phyloP scores from a whole-genome alignment of 2,329 filamentous ascomycete species.

The Paracoccidioides brasiliensis region DNA sequence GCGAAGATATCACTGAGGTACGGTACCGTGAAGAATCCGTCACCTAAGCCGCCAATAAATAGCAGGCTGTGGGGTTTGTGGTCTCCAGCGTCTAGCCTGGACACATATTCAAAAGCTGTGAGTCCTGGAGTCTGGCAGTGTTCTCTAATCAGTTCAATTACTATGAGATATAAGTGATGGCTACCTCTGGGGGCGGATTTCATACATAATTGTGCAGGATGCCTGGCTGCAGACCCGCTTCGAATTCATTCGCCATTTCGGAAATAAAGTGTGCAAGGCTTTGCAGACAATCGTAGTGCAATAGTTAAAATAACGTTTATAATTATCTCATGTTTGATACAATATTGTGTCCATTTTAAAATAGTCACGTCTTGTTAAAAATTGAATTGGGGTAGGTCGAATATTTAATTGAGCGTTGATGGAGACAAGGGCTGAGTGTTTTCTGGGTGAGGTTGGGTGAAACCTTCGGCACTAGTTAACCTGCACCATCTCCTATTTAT shows the following conservation, averaged over 20 bases:
- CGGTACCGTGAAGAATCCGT: slow-evolving; percentile 42
- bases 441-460: too few species aligned
- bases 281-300: neutral
- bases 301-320: neutral
- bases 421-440: too few species aligned
- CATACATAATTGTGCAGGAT: slow-evolving; percentile 28
- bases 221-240: slow-evolving; percentile 13
- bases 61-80: slow-evolving; percentile 38
- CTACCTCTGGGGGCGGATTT: neutral
- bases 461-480: neutral
- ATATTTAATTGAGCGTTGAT: too few species aligned
- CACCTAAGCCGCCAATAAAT: slow-evolving; percentile 47
- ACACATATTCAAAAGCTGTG: slow-evolving; percentile 30
- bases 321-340: too few species aligned
- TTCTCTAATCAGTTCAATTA: neutral
- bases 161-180: neutral
- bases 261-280: neutral
- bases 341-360: too few species aligned
- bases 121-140: slow-evolving; percentile 24
- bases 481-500: neutral
- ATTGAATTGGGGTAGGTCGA: too few species aligned
- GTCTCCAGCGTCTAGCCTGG: slow-evolving; percentile 10
- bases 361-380: too few species aligned
- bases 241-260: neutral
- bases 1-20: slow-evolving; percentile 40